Evolutionary conservation across 1,284 basidiomycete species (phyloP).

Genomic region (Phylloporus sp.): DNA sequence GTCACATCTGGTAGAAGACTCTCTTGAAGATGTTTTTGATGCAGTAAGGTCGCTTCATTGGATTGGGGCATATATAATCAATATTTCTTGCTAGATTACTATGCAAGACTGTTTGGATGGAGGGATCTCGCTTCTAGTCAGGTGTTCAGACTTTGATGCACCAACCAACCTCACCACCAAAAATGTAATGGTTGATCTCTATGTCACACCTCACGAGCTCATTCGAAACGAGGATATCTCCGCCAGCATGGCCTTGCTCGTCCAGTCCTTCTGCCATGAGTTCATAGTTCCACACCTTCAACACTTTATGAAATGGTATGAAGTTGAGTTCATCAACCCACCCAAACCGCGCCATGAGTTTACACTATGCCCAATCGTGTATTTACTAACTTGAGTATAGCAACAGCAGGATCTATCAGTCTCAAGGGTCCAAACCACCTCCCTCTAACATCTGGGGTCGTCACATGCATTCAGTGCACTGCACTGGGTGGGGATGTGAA

Average conservation of each 20-base stretch:
- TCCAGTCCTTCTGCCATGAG: background rate
- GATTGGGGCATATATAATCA: too few species aligned
- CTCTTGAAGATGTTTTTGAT: too few species aligned
- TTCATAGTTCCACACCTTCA: background rate
- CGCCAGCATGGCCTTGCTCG: background rate
- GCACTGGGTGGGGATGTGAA: too few species aligned
- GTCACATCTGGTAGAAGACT: too few species aligned
- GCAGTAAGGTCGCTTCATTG: too few species aligned
- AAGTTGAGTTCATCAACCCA: background rate
- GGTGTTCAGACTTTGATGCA: background rate
- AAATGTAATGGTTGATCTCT: background rate
- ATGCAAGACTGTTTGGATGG: background rate
- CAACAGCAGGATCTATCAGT: too few species aligned
- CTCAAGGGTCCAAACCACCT: too few species aligned
- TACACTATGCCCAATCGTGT: too few species aligned
- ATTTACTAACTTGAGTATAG: too few species aligned
- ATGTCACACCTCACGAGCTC: background rate
- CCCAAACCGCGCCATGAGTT: background rate
- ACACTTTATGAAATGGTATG: background rate
- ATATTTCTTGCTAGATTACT: background rate
- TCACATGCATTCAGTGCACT: too few species aligned
- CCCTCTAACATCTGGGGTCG: too few species aligned
- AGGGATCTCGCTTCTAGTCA: background rate
- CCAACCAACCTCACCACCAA: background rate
- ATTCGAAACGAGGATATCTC: background rate